Evolutionary conservation across 345 rosid species (phyloP), one percentile per base, ranked within the genome.

Genomic region (Lenwebbia sp.): DNA sequence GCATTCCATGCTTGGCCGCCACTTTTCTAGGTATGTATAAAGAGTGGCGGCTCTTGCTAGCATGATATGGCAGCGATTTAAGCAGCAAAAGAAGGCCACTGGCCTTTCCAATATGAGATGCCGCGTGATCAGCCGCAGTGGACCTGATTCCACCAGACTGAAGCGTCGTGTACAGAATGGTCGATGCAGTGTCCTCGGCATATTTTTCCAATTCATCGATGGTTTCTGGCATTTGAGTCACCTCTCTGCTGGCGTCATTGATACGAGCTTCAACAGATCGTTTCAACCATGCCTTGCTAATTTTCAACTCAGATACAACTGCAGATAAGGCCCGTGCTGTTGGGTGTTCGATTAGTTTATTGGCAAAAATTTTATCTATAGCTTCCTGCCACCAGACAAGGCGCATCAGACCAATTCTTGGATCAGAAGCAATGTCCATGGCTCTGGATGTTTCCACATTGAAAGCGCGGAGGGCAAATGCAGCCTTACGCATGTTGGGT

Each of bases 301-400:
- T 90, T 90, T 88, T 94, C 86, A 91, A 90, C 87, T 94, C 96
- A 23, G 95, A 91, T 51, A 96, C 84, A 4, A 95, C 92, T 13
- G 98, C 91, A n/a, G 97, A 92, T 22, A 97, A 94, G 56, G 98
- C 98, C 41, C 87, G 93, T 33, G 98, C 98, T 17, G 93, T 86
- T 47, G 98, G 98, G 87, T 96, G 96, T 91, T 95, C 95, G 10
- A 97, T 91, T 50, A 89, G 70, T 84, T 97, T 93, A 19, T 91
- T 90, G 82, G 91, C 86, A 86, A 94, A 97, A 84, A 97, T 93
- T 91, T 95, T 97, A 87, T 96, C 98, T 54, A 97, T 92, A 51
- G 94, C 94, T 87, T 97, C 99, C 92, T 94, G 92, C 99, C 99
- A 95, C 99, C 99, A 96, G 26, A 96, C 89, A 58, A 97, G 93